Percentiles rank a stretch among this genome's conserved stretches.
Conservation (phyloP, 2,329 filamentous ascomycete species). For the Diaporthe nobilis region DNA sequence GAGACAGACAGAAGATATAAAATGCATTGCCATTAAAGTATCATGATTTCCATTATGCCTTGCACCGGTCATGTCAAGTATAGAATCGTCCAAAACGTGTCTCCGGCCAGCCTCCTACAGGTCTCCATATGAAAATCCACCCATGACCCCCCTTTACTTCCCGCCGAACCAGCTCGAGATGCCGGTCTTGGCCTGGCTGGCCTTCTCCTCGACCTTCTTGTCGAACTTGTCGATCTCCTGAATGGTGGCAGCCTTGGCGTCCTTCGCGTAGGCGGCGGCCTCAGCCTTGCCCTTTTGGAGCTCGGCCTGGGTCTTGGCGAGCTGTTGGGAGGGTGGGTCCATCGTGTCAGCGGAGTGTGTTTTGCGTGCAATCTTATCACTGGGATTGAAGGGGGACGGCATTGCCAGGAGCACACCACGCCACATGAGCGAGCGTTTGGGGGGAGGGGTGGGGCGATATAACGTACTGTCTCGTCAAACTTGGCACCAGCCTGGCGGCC, state of each 20-base stretch:
- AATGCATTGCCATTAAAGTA: conserved; percentile 25
- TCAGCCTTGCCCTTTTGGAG: conserved; percentile 73
- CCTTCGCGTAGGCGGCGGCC: conserved; percentile 72
- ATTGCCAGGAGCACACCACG: neutral
- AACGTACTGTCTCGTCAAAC: conserved; percentile 77
- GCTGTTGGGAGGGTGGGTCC: conserved; percentile 53
- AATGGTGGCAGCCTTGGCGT: conserved; percentile 74
- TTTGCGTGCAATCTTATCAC: no score
- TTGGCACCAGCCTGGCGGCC: conserved; percentile 74
- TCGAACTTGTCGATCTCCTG: conserved; percentile 88
- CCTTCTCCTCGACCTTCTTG: conserved; percentile 82
- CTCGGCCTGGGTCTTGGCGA: conserved; percentile 75
- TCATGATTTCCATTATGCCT: conserved; percentile 27
- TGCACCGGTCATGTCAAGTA: conserved; percentile 30
- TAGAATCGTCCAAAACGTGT: conserved; percentile 8
- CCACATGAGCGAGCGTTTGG: neutral
- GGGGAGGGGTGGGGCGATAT: neutral
- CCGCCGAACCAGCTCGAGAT: conserved; percentile 89
- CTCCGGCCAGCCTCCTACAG: neutral
- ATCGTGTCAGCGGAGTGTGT: no score
- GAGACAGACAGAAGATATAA: neutral
- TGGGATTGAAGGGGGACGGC: no score
- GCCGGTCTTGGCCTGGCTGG: conserved; percentile 86
- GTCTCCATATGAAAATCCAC: neutral
- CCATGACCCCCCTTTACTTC: conserved; percentile 53